Base-by-base conservation (phyloP, 306 rosid genomes). In the Gillenia trifoliata region DNA sequence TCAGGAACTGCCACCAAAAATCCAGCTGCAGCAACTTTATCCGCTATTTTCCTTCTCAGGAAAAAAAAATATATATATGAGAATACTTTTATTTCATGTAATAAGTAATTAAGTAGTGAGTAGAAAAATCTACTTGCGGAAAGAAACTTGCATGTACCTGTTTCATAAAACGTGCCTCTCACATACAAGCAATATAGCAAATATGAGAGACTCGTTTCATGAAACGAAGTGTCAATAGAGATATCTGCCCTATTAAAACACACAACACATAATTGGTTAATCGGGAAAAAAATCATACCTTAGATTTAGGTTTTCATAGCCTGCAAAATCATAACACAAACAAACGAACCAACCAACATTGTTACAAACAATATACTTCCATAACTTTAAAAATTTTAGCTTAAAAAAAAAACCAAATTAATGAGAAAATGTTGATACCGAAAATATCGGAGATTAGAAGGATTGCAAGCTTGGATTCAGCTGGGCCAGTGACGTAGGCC, bases 1-100 rank as follows among this genome's bases (percentile, higher is more conserved):
- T 88, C 92, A 69, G 89, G 88, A 72, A 85, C 85, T 33, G 77
- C 81, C 41, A 81, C 92, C 15, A 83, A 81, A 77, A 68, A 81
- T 30, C 85, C 86, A 31, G 87, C 40, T 0, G 68, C 68, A 22
- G 85, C 85, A 60, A 77, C 83, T 81, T 83, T 88, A 73, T 88
- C 88, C 0, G 88, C 92, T 17, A 85, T 81, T 81, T 85, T 81
- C 85, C 91, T 88, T 78, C 38, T 70, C 65, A 70, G 12, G 8
- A 6, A 22, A 50, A 20, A 29, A 13, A 69, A 7, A 7, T 1
- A 36, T 0, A 36, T 4, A 36, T 3, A 45, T 20, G 25, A 25
- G 36, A 49, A 45, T 8, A 19, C 40, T 36, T 45, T 69, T 4
- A 26, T 49, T 11, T 50, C 25, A 22, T 34, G 23, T 2, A 55